Conservation (phyloP, 2,329 filamentous ascomycete genomes). For the Scleromitrula shiraiana region DNA sequence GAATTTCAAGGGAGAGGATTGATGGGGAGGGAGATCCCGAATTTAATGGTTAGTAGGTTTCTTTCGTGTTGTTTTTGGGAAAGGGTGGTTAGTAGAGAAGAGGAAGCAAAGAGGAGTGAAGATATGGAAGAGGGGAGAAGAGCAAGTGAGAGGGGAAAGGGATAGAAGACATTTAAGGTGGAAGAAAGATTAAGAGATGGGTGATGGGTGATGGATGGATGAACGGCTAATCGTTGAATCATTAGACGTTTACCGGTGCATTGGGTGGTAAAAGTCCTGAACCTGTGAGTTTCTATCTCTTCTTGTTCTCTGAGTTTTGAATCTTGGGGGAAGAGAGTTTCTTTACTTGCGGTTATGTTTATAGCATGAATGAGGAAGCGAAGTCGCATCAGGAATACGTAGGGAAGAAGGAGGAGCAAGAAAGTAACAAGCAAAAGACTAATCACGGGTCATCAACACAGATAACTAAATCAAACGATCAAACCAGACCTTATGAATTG, state of each 20-base stretch:
- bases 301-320: neutral
- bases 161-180: neutral
- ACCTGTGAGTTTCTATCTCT: neutral
- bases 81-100: neutral
- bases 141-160: neutral
- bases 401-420: too few species aligned
- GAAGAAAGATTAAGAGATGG: neutral
- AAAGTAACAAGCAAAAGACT: too few species aligned
- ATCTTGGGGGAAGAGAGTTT: too few species aligned
- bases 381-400: too few species aligned
- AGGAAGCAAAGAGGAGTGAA: too few species aligned
- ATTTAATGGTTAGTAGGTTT: conserved; percentile 6
- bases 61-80: neutral
- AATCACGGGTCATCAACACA: neutral
- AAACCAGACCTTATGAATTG: conserved; percentile 1
- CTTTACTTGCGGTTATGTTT: neutral
- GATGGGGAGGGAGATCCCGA: conserved; percentile 2
- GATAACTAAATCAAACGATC: conserved; percentile 6
- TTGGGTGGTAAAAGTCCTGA: conserved; percentile 2
- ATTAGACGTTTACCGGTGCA: conserved; percentile 4
- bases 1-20: neutral
- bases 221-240: neutral
- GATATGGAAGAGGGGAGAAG: neutral
- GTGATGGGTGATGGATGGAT: neutral
- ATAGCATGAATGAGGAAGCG: neutral